A percentile compares a stretch with the other conserved stretches of the same genome.
These are phyloP conservation scores for Fusarium globosum DNA, from an alignment of 2,329 filamentous ascomycete species.

Conservation along the genomic window DNA sequence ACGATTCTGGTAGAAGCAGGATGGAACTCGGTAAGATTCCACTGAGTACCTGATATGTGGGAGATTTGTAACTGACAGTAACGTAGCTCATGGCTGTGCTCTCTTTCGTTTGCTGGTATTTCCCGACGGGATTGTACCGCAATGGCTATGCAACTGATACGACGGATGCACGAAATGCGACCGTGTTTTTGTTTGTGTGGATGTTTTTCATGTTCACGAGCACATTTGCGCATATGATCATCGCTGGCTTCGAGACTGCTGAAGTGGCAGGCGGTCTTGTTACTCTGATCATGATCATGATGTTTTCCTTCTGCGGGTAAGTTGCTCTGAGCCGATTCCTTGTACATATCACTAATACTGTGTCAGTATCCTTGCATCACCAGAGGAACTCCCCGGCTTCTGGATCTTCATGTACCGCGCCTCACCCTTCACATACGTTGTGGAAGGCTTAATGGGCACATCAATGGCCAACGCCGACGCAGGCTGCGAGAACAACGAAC, in stretches of 20 bases:
- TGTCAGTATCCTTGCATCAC: conserved; percentile 69
- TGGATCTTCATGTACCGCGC: conserved; percentile 83
- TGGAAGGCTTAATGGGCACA: conserved; percentile 72
- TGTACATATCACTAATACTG: not conserved
- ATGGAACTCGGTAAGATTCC: conserved; percentile 68
- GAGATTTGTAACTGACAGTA: not conserved
- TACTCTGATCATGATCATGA: conserved; percentile 72
- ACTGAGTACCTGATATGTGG: fast-evolving
- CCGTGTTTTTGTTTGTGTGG: conserved; percentile 72
- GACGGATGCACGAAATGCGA: conserved; percentile 59
- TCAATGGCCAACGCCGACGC: conserved; percentile 71
- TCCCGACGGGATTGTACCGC: conserved; percentile 71
- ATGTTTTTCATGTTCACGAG: conserved; percentile 73
- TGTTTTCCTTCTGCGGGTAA: conserved; percentile 74
- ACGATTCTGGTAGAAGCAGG: conserved; percentile 72
- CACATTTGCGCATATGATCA: conserved; percentile 73
- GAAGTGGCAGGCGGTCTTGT: conserved; percentile 74
- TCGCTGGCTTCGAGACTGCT: conserved; percentile 70
- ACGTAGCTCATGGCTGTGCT: conserved; percentile 56
- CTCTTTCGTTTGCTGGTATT: conserved; percentile 75
- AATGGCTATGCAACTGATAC: conserved; percentile 66
- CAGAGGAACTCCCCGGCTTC: conserved; percentile 72
- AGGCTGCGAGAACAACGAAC: conserved; percentile 72
- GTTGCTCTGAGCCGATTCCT: conserved; percentile 43
- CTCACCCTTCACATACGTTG: conserved; percentile 79